Evolutionary conservation across 106 monocot species (phyloP), one percentile per base, ranked within the genome.

Genomic region (Alisma plantagoaquatica): DNA sequence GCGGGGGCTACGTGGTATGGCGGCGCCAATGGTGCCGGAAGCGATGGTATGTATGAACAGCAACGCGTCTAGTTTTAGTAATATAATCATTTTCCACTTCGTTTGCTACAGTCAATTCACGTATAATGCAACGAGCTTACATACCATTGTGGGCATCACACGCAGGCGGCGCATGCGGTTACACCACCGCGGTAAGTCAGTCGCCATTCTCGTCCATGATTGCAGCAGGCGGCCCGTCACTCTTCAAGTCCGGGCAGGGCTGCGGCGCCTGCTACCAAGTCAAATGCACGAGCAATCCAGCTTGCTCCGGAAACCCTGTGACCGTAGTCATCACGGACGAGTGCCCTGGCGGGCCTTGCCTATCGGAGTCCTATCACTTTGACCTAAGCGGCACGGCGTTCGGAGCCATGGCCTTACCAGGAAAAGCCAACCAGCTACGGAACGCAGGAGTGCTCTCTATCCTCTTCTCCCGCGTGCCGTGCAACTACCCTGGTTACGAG

Each of bases 221-320:
- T 14, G 52, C 87, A 12, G 82, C 87, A 3, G 87, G 82, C 23
- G 65, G 66, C 46, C 77, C 83, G 10, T 61, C 76, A 3, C 56
- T 90, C 3, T 90, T 68, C 62, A 67, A 74, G 23, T 70, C 73
- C 8, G 89, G 89, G 62, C 70, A 74, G 56, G 90, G 77, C 2
- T 90, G 83, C n/a, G 80, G 89, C 20, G 76, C 76, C 15, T 83
- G 89, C 53, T 90, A 71, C 51, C 70, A 83, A 74, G 70, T 90
- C 22, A 73, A 69, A 29, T 90, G 89, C 65, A 77, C 60, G 10
- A 47, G 19, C 7, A 74, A 83, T 43, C 17, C 23, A 15, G 57
- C 74, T n/a, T n/a, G n/a, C n/a, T n/a, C n/a, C n/a, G n/a, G n/a
- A n/a, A n/a, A n/a, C n/a, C n/a, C n/a, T n/a, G n/a, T n/a, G n/a